These are phyloP conservation scores for Friedmanniomyces endolithicus DNA, from an alignment of 495 filamentous ascomycete genomes.

Conservation along the genomic window DNA sequence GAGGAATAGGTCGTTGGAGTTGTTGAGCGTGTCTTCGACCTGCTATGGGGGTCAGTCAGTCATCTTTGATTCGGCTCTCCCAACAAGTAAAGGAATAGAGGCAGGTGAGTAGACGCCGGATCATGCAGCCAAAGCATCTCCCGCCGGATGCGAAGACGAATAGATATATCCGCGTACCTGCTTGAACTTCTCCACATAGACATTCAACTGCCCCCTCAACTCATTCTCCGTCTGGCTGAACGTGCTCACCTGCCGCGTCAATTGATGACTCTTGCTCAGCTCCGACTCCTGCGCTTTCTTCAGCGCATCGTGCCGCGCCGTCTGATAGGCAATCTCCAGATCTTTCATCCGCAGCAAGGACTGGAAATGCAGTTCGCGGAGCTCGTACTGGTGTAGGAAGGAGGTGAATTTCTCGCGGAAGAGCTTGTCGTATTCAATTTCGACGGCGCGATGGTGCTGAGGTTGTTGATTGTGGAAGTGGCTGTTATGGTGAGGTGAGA, in stretches of 20 bases:
- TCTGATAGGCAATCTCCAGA: slow-evolving; percentile 84
- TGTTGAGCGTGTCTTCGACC: slow-evolving; percentile 98
- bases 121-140: not conserved
- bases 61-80: not conserved
- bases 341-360: slow-evolving; percentile 84
- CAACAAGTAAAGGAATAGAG: not conserved
- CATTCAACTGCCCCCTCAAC: slow-evolving; percentile 85
- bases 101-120: too few species aligned
- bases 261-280: slow-evolving; percentile 58
- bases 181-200: slow-evolving; percentile 99
- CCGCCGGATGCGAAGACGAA: not conserved
- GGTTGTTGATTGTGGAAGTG: not conserved
- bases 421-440: slow-evolving; percentile 37
- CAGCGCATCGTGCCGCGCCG: slow-evolving; percentile 75
- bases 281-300: slow-evolving; percentile 78
- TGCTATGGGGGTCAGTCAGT: slow-evolving; percentile 33
- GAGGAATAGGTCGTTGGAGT: slow-evolving; percentile 94
- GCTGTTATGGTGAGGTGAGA: slow-evolving; percentile 60
- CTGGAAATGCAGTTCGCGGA: slow-evolving; percentile 83
- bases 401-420: slow-evolving; percentile 86
- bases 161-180: slow-evolving; percentile 54
- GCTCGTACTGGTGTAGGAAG: slow-evolving; percentile 88
- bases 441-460: not conserved
- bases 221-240: slow-evolving; percentile 95
- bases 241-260: slow-evolving; percentile 84